These are phyloP conservation scores for Glebionis coronaria DNA, from an alignment of 129 eudicot species.

Conservation along the genomic window DNA sequence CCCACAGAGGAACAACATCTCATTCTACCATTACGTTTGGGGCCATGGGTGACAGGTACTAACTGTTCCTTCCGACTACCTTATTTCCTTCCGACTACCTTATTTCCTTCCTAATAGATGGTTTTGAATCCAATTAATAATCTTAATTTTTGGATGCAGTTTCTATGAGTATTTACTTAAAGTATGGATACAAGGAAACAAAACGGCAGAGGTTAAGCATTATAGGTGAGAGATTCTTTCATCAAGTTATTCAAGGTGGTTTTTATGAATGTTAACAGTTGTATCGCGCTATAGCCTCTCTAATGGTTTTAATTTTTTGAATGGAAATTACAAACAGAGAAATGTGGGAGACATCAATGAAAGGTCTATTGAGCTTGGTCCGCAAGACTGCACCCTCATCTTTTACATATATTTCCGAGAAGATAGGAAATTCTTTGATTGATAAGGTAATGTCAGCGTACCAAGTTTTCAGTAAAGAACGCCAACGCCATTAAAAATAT, in stretches of 20 bases:
- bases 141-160: conserved; percentile 48
- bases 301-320: background rate
- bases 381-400: conserved; percentile 85
- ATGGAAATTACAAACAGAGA: conserved; percentile 52
- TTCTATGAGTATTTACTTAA: conserved; percentile 96
- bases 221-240: conserved; percentile 59
- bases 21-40: conserved; percentile 96
- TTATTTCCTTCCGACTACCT: too few relatives aligned
- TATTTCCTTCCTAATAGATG: conserved; percentile 12
- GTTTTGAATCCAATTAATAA: conserved; percentile 6
- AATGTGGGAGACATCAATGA: conserved; percentile 99
- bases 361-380: conserved; percentile 86
- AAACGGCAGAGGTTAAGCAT: conserved; percentile 72
- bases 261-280: conserved; percentile 3
- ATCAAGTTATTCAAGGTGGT: background rate
- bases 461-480: background rate
- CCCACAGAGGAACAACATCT: conserved; percentile 69
- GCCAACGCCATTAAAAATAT: background rate
- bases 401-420: conserved; percentile 82
- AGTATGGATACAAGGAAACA: conserved; percentile 99
- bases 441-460: conserved; percentile 58
- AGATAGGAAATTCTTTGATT: conserved; percentile 62
- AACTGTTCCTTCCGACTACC: background rate
- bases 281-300: background rate
- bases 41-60: conserved; percentile 99